Conservation (phyloP, 441 rosid genomes). For the Gossypium lobatum region DNA sequence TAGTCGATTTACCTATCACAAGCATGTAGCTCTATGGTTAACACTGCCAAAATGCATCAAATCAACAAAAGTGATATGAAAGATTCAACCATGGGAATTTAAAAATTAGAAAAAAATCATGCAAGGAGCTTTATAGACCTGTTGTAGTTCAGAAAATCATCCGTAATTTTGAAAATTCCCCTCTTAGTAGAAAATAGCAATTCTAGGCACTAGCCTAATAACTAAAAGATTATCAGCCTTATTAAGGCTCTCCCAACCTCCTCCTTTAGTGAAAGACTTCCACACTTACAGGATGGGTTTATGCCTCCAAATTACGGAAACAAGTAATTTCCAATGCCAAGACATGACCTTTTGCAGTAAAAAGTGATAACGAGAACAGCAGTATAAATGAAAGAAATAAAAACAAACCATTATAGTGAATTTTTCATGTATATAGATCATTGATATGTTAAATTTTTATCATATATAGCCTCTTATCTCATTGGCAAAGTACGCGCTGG, state of each 20-base stretch:
- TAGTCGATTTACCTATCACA: slow-evolving; percentile 63
- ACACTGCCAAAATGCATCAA: slow-evolving; percentile 4
- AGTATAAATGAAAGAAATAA: neutral
- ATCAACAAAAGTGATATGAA: neutral
- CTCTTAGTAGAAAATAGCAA: neutral
- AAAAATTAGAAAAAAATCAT: neutral
- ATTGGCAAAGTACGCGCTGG: no score
- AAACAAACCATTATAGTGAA: neutral
- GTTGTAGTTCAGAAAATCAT: neutral
- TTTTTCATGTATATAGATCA: no score
- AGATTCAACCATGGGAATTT: neutral
- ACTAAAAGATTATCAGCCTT: neutral
- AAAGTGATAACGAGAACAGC: neutral
- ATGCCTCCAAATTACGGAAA: neutral
- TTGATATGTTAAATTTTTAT: no score
- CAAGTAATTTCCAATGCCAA: neutral
- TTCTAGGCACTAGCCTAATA: neutral
- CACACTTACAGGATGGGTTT: neutral
- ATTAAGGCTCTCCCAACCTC: neutral
- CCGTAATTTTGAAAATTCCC: neutral
- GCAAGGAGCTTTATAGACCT: neutral
- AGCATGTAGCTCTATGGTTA: slow-evolving; percentile 9
- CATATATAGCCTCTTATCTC: no score
- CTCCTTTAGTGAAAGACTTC: neutral
- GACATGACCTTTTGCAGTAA: neutral